A percentile compares a stretch with the other conserved stretches of the same genome.
Conservation (phyloP, 148 eudicot species). For the Spergularia bocconei region DNA sequence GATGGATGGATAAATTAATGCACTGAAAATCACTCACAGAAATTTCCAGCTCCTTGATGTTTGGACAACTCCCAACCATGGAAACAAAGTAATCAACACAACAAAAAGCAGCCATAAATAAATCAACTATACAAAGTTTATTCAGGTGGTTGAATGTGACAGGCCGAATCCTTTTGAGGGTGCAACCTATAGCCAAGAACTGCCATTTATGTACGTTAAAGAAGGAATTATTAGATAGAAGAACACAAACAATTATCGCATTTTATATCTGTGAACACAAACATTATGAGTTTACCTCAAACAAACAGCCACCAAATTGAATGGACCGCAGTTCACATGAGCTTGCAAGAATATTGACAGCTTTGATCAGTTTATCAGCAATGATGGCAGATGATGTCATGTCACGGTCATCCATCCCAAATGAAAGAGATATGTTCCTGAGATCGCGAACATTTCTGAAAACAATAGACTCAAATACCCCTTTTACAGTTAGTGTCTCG, state of each 20-base stretch:
- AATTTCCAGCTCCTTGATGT: background rate
- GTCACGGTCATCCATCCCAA: no score
- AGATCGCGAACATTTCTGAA: background rate
- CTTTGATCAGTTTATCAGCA: no score
- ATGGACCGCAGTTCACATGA: background rate
- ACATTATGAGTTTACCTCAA: background rate
- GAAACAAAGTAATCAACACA: background rate
- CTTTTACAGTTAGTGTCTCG: background rate
- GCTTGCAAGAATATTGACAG: background rate
- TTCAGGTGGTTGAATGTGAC: background rate
- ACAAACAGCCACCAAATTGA: background rate
- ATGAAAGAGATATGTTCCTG: background rate
- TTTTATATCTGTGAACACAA: no score
- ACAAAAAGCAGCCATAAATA: background rate
- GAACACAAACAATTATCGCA: no score
- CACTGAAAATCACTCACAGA: background rate
- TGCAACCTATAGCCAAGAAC: background rate
- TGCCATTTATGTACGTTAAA: no score
- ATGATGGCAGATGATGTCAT: no score
- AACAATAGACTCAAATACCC: background rate
- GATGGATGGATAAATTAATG: no score
- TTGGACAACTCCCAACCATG: background rate
- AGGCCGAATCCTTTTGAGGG: background rate
- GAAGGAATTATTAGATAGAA: no score
- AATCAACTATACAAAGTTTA: background rate